Base-by-base conservation (phyloP, 768 basidiomycete species). In the Amanita rimosa region DNA sequence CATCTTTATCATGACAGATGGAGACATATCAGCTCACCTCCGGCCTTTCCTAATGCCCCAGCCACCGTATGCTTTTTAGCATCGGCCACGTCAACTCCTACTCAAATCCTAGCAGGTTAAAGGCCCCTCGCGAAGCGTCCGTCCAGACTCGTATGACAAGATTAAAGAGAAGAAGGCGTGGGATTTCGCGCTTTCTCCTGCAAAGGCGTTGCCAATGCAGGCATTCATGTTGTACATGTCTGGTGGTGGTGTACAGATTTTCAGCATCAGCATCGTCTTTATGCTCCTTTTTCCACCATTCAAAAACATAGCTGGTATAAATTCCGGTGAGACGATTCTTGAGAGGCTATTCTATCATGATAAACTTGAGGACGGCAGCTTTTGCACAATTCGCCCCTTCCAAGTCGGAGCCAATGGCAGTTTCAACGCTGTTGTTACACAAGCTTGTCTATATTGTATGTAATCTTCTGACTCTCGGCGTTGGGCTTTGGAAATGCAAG, bases 151-250 rank as follows among this genome's bases (percentile, higher is more conserved):
- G 3, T 81, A 87, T 55, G 76, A 83, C 53, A 62, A 66, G 19
- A 69, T 92, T 52, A 89, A 90, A 60, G 77, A 78, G 54, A 82
- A 76, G 57, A 81, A 87, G 22, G 90, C 90, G 37, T 89, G 90
- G 85, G 88, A 91, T 53, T 71, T 88, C 36, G 90, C 90, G 34
- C 75, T 83, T 43, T 70, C 78, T 3, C 93, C 93, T 1, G 89
- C 87, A 29, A 96, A 97, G 65, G 80, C 82, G 11, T 73, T 97
- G 22, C 93, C 93, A 3, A 96, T 96, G 94, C 92, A 97, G 60
- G 91, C 85, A 4, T 86, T 97, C 68, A 97, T 97, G 94, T 74
- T 97, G 29, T 97, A 97, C 76, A 95, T 97, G 87, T 94, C 92
- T 17, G 94, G 94, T 31, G 84, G 90, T 10, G 90, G 91, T 44